A percentile compares a stretch with the other conserved stretches of the same genome.
Conservation (phyloP, 345 rosid genomes). For the Dipteronia dyeriana region DNA sequence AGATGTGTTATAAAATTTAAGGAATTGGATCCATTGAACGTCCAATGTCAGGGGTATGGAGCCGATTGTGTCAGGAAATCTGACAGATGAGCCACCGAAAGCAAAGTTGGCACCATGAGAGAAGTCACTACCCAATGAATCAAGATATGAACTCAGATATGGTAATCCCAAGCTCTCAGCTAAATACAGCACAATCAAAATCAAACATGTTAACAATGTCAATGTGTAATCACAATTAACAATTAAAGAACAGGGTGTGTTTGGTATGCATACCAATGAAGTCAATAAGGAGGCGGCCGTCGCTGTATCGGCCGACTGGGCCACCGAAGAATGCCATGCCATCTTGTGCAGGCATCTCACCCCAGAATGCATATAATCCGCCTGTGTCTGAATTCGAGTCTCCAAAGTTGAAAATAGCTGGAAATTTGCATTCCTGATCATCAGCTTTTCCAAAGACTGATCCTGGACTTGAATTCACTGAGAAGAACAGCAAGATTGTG, state of each 20-base stretch:
- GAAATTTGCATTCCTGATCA: slow-evolving; percentile 41
- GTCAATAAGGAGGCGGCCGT: slow-evolving; percentile 84
- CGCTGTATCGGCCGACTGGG: slow-evolving; percentile 82
- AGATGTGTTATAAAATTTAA: slow-evolving; percentile 55
- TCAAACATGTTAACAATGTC: no score
- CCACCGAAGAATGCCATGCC: slow-evolving; percentile 67
- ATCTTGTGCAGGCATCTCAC: slow-evolving; percentile 69
- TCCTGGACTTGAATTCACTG: not conserved
- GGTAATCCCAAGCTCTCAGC: slow-evolving; percentile 66
- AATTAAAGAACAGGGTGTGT: no score
- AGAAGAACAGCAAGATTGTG: slow-evolving; percentile 5
- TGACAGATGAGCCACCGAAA: slow-evolving; percentile 82
- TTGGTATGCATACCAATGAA: slow-evolving; percentile 55
- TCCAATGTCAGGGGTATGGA: slow-evolving; percentile 83
- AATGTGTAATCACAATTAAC: no score
- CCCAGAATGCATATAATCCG: slow-evolving; percentile 79
- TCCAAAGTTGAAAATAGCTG: slow-evolving; percentile 89
- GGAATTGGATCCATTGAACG: slow-evolving; percentile 59
- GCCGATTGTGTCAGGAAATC: slow-evolving; percentile 73
- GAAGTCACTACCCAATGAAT: slow-evolving; percentile 77
- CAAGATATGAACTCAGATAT: slow-evolving; percentile 72
- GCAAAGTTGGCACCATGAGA: slow-evolving; percentile 89
- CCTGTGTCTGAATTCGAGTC: slow-evolving; percentile 98
- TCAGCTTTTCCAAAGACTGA: not conserved
- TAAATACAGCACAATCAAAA: slow-evolving; percentile 18